phyloP scores from a whole-genome alignment of 2,329 filamentous ascomycete genomes.

The Neonectria punicea region DNA sequence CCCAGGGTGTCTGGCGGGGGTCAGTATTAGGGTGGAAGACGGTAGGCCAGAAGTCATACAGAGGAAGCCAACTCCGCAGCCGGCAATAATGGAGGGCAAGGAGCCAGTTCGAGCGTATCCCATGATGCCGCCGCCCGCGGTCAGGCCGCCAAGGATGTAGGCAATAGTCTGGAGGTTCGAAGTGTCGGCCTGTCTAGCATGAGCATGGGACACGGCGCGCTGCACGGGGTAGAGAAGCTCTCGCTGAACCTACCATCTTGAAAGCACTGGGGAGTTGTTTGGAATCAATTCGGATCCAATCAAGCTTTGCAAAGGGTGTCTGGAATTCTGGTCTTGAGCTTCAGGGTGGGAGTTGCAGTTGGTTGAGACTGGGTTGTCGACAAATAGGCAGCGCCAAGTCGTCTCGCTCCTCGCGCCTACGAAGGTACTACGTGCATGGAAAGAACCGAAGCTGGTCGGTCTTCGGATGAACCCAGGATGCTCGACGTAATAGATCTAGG shows the following conservation, averaged over 20 bases:
- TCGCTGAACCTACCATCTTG: slow-evolving; percentile 26
- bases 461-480: slow-evolving; percentile 18
- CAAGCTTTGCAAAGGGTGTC: background rate
- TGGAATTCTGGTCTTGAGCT: background rate
- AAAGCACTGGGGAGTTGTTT: background rate
- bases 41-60: slow-evolving; percentile 54
- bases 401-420: slow-evolving; percentile 20
- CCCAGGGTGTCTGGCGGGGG: slow-evolving; percentile 73
- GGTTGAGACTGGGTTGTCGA: background rate
- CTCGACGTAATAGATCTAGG: background rate
- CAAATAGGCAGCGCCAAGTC: background rate
- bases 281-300: slow-evolving; percentile 9
- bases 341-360: background rate
- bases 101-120: slow-evolving; percentile 89
- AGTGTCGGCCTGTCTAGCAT: slow-evolving; percentile 29
- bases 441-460: slow-evolving; percentile 19
- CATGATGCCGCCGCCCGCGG: slow-evolving; percentile 85
- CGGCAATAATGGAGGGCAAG: slow-evolving; percentile 86
- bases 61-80: slow-evolving; percentile 79
- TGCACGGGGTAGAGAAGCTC: background rate
- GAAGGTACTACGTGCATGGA: background rate
- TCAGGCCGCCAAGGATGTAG: slow-evolving; percentile 81
- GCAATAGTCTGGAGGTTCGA: slow-evolving; percentile 66
- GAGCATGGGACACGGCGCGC: background rate
- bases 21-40: slow-evolving; percentile 10